phyloP scores from a whole-genome alignment of 1,284 basidiomycete genomes.

The Moesziomyces aphidis region DNA sequence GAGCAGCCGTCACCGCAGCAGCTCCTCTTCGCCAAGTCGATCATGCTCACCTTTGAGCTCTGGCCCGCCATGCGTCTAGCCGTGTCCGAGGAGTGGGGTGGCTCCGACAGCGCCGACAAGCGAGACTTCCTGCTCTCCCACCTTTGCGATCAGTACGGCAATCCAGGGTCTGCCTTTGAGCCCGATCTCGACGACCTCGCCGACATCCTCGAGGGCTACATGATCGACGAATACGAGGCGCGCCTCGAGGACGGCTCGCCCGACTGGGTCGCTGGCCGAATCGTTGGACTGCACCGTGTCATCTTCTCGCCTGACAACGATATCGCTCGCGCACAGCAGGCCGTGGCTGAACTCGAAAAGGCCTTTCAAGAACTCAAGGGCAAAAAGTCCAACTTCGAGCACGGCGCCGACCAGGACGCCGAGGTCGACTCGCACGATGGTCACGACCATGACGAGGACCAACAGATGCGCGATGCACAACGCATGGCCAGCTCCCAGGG shows the following conservation, averaged over 20 bases:
- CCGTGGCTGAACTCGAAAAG: constrained; percentile 52
- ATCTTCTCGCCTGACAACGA: constrained; percentile 51
- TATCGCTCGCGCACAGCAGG: constrained; percentile 29
- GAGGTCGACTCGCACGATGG: constrained; percentile 26
- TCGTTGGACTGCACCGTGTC: constrained; percentile 48
- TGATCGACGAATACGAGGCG: constrained; percentile 63
- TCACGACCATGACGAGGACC: constrained; percentile 24
- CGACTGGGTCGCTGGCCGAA: constrained; percentile 54
- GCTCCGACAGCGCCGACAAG: constrained; percentile 60
- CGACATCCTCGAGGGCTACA: constrained; percentile 59
- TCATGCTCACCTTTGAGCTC: constrained; percentile 58
- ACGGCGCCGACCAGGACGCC: constrained; percentile 22
- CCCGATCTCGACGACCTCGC: constrained; percentile 64
- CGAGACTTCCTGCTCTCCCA: constrained; percentile 60
- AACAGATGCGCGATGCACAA: constrained; percentile 37
- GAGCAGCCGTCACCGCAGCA: constrained; percentile 52
- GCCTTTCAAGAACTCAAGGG: constrained; percentile 46
- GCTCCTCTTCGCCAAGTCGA: constrained; percentile 61
- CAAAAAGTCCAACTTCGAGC: constrained; percentile 33
- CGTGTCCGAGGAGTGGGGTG: constrained; percentile 64
- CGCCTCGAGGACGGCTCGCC: constrained; percentile 62
- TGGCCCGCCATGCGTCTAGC: constrained; percentile 66
- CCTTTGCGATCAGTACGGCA: constrained; percentile 60
- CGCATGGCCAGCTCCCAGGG: constrained; percentile 36
- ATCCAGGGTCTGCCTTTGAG: constrained; percentile 36